Percentiles rank a stretch among this genome's conserved stretches.
These are phyloP conservation scores for Suillus cothurnatus DNA, from an alignment of 768 basidiomycete genomes.

Conservation along the genomic window DNA sequence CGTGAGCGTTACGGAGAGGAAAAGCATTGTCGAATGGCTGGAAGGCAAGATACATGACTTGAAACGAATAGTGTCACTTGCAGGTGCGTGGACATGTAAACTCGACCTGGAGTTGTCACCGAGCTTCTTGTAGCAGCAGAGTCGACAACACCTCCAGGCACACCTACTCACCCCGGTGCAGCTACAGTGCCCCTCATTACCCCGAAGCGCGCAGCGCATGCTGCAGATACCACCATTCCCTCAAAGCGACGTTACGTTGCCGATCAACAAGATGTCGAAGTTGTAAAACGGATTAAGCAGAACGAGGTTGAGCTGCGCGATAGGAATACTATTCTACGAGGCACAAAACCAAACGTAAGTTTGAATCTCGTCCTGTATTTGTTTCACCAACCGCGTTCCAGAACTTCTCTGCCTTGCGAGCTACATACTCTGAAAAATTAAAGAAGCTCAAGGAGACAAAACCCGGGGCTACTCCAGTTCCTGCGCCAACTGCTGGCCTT, in stretches of 20 bases:
- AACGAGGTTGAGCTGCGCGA: slow-evolving; percentile 82
- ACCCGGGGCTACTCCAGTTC: slow-evolving; percentile 46
- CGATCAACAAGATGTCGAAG: slow-evolving; percentile 75
- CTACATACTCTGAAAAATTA: slow-evolving; percentile 71
- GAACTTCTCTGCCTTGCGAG: slow-evolving; percentile 79
- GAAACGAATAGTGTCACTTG: slow-evolving; percentile 27
- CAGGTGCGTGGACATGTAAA: slow-evolving; percentile 19
- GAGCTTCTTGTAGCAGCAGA: slow-evolving; percentile 35
- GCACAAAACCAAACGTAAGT: slow-evolving; percentile 81
- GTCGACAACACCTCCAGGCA: slow-evolving; percentile 64
- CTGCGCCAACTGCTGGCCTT: slow-evolving; percentile 39
- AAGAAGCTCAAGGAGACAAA: slow-evolving; percentile 75
- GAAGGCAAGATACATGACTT: slow-evolving; percentile 48
- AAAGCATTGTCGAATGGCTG: slow-evolving; percentile 84
- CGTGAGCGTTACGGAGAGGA: slow-evolving; percentile 87
- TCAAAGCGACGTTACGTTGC: slow-evolving; percentile 79
- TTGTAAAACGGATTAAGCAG: slow-evolving; percentile 79
- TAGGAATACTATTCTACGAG: slow-evolving; percentile 80
- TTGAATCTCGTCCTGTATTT: not conserved
- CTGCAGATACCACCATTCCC: slow-evolving; percentile 44
- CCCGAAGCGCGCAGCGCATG: slow-evolving; percentile 23
- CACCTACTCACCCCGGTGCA: slow-evolving; percentile 39
- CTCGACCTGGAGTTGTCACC: not conserved
- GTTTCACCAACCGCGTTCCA: slow-evolving; percentile 31
- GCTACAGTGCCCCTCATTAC: slow-evolving; percentile 22